A percentile compares a stretch with the other conserved stretches of the same genome.
Conservation (phyloP, 495 filamentous ascomycete genomes). For the Daldinia childiae region DNA sequence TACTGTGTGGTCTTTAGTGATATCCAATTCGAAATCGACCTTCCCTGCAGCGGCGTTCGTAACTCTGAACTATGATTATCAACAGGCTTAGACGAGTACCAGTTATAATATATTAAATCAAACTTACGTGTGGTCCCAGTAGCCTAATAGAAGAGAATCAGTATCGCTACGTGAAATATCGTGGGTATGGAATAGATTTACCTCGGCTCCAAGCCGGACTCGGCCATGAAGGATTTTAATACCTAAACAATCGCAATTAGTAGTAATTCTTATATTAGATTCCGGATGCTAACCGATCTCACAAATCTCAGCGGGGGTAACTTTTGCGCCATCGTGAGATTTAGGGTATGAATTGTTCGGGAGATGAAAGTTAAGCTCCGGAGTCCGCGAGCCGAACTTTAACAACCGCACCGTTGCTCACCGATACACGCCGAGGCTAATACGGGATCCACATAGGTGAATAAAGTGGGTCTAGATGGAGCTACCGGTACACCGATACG, state of each 20-base stretch:
- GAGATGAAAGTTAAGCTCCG: neutral
- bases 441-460: neutral
- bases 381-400: neutral
- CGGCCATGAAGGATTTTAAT: slow-evolving; percentile 81
- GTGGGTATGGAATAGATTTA: slow-evolving; percentile 52
- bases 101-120: neutral
- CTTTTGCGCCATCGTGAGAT: slow-evolving; percentile 42
- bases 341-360: neutral
- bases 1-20: slow-evolving; percentile 90
- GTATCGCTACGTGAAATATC: neutral
- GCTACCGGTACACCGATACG: neutral
- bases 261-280: neutral
- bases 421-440: too few relatives aligned
- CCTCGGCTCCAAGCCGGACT: slow-evolving; percentile 89
- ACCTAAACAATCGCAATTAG: slow-evolving; percentile 59
- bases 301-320: slow-evolving; percentile 53
- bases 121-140: slow-evolving; percentile 54
- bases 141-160: slow-evolving; percentile 45
- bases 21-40: slow-evolving; percentile 88
- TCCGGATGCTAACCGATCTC: slow-evolving; percentile 46
- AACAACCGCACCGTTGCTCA: neutral
- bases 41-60: slow-evolving; percentile 77
- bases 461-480: neutral
- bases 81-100: neutral
- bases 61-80: slow-evolving; percentile 70